Evolutionary conservation across 139 green algal genomes (phyloP), one percentile per base, ranked within the genome.

Genomic region (Pleodorina starrii): DNA sequence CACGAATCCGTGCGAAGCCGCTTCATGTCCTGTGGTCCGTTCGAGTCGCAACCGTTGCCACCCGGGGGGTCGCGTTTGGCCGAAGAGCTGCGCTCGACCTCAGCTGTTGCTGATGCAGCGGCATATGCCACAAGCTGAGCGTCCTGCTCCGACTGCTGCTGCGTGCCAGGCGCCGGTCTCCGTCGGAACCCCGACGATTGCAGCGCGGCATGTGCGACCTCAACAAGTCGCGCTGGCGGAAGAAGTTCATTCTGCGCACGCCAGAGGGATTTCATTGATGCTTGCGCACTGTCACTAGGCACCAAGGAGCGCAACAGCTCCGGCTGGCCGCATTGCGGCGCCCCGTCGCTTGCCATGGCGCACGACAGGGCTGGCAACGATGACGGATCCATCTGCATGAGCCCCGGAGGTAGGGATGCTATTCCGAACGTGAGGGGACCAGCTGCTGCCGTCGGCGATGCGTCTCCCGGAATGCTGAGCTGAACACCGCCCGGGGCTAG

Each of bases 201-300:
- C 11, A 85, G 36, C 5, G 78, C 78, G 25, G 78, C 54, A 27
- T 54, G 78, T 19, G 78, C 78, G 17, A 85, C 78, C 57, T 51
- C 78, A 11, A 85, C 40, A 5, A 85, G 78, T 1, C 78, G 78
- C 10, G 78, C 51, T 12, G 78, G 54, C 10, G 54, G 78, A 6
- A 73, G 78, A n/a, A 69, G 48, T 21, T 82, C 74, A 66, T 19
- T 48, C 40, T 57, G 44, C 46, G 5, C 2, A 23, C 74, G 74
- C 74, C 44, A 46, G 16, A 32, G 14, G 14, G 32, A 17, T 44
- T 76, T 77, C 17, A 36, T 23, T 6, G 63, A 73, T 36, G 35
- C 27, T 40, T 19, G 63, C 19, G 32, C 16, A 19, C 46, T 76
- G 35, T 76, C 68, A 46, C 16, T 9, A 46, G 32, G 25, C 32